Evolutionary conservation across 805 yeast species (phyloP).

Genomic region (Lachancea thermotolerans): DNA sequence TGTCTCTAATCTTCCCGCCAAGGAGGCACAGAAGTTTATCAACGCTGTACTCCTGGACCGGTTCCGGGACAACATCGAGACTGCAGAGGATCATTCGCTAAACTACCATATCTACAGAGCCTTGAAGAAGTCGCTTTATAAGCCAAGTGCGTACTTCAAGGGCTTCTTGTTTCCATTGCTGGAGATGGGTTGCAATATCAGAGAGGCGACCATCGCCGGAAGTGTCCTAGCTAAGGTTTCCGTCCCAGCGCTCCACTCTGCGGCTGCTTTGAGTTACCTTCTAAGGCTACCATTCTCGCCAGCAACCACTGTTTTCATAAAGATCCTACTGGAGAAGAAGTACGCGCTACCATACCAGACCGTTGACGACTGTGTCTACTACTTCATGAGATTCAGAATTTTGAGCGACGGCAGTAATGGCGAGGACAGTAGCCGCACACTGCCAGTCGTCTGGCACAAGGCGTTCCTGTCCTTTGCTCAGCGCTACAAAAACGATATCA

Average conservation of each 20-base stretch:
- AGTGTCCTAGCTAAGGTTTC: constrained; percentile 85
- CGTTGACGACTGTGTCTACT: constrained; percentile 87
- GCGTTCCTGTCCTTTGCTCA: constrained; percentile 92
- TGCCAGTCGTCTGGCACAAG: constrained; percentile 97
- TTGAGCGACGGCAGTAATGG: constrained; percentile 39
- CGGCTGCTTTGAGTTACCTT: constrained; percentile 86
- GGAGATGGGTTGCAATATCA: constrained; percentile 78
- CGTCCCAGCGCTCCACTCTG: constrained; percentile 90
- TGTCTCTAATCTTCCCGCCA: constrained; percentile 81
- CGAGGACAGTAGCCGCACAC: constrained; percentile 38
- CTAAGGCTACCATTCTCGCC: constrained; percentile 80
- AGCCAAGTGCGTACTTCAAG: constrained; percentile 96
- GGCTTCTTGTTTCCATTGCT: constrained; percentile 91
- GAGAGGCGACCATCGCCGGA: constrained; percentile 94
- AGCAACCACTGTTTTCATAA: constrained; percentile 82
- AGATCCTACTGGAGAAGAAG: constrained; percentile 85
- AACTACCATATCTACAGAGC: constrained; percentile 93
- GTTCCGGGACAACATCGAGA: constrained; percentile 65
- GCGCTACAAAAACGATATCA: constrained; percentile 92
- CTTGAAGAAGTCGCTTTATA: constrained; percentile 84
- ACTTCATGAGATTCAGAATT: constrained; percentile 83
- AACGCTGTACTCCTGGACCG: constrained; percentile 61
- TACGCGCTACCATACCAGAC: constrained; percentile 97
- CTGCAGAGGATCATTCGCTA: constrained; percentile 65
- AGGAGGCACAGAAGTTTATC: constrained; percentile 82